A percentile compares a stretch with the other conserved stretches of the same genome.
Evolutionary conservation across 1,284 basidiomycete species (phyloP).

Genomic region (Cryptococcus sp.): DNA sequence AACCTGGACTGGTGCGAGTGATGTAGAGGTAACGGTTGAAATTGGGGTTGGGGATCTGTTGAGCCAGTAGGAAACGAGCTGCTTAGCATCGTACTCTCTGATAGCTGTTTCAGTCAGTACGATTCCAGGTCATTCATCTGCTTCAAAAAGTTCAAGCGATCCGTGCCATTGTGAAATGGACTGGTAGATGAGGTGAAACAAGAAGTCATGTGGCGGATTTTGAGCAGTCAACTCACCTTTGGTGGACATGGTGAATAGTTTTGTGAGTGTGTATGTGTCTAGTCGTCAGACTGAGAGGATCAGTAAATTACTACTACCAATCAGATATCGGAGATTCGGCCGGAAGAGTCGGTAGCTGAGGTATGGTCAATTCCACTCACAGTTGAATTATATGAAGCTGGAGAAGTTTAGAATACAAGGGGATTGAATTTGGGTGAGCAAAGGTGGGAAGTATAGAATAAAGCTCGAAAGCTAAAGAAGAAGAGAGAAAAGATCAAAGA

Average conservation of each 20-base stretch:
- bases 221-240: slow-evolving; percentile 35
- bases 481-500: slow-evolving; percentile 2
- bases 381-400: background rate
- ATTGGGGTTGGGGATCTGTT: slow-evolving; percentile 66
- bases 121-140: background rate
- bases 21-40: slow-evolving; percentile 44
- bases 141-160: too few relatives aligned
- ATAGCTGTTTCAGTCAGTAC: slow-evolving; percentile 58
- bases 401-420: background rate
- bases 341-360: too few relatives aligned
- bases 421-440: background rate
- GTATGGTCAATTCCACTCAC: background rate
- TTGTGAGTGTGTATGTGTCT: slow-evolving; percentile 2
- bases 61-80: slow-evolving; percentile 89
- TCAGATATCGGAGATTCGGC: too few relatives aligned
- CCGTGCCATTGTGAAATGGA: too few relatives aligned
- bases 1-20: slow-evolving; percentile 45
- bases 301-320: background rate
- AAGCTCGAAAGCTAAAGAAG: slow-evolving; percentile 17
- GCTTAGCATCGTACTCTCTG: slow-evolving; percentile 92
- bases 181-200: background rate
- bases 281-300: background rate
- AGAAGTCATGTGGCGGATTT: background rate
- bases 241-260: slow-evolving; percentile 42
- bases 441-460: slow-evolving; percentile 1